Evolutionary conservation across 2,329 filamentous ascomycete species (phyloP).

Genomic region (Dryadomyces quercivorus): DNA sequence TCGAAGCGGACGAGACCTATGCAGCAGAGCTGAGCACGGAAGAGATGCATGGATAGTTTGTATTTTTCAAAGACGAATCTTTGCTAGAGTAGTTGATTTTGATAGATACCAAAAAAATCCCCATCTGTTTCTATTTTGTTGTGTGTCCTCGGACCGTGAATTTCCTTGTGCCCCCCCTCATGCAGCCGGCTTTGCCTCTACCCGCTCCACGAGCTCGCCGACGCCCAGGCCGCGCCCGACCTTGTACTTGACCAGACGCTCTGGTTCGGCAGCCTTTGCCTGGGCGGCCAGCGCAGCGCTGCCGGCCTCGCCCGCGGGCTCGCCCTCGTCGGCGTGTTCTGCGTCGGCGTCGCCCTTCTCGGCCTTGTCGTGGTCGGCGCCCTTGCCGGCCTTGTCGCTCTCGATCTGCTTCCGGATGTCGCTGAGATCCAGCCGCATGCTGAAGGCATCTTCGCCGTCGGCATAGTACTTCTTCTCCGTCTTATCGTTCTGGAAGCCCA

Average conservation of each 20-base stretch:
- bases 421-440: slow-evolving; percentile 79
- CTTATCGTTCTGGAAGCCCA: slow-evolving; percentile 81
- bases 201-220: slow-evolving; percentile 62
- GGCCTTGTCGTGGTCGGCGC: slow-evolving; percentile 12
- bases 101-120: no score
- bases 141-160: neutral
- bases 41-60: neutral
- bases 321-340: slow-evolving; percentile 47
- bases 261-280: slow-evolving; percentile 19
- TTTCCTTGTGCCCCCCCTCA: neutral
- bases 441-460: slow-evolving; percentile 91
- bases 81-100: no score
- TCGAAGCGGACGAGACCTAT: slow-evolving; percentile 35
- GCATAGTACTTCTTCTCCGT: slow-evolving; percentile 88
- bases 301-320: slow-evolving; percentile 57
- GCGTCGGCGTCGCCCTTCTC: slow-evolving; percentile 48
- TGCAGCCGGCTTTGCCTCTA: slow-evolving; percentile 39
- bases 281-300: slow-evolving; percentile 9
- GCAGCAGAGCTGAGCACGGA: slow-evolving; percentile 28
- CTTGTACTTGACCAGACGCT: slow-evolving; percentile 71
- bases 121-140: neutral
- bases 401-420: slow-evolving; percentile 39
- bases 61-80: no score
- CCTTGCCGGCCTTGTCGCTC: slow-evolving; percentile 22
- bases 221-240: slow-evolving; percentile 73